Evolutionary conservation across 2,329 filamentous ascomycete species (phyloP), one percentile per base, ranked within the genome.

Genomic region (Pleurostoma richardsiae): DNA sequence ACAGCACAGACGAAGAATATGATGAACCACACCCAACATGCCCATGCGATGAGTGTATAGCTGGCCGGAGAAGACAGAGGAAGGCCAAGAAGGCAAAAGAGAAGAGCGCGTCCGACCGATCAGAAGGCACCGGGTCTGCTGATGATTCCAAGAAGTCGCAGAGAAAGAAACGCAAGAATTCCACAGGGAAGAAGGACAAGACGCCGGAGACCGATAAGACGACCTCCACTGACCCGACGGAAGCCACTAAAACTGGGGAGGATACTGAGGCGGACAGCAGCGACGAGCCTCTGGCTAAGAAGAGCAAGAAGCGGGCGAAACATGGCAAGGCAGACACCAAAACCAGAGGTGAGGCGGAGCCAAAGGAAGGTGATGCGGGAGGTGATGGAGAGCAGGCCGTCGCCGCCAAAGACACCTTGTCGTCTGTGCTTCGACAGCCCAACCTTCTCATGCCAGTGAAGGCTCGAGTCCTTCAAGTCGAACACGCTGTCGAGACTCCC

Each of bases 401-500:
- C 19, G 19, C 19, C 19, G 19, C 19, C 19, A 19, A 19, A 19
- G 19, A 19, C 19, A 19, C 19, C 19, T 19, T 19, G 19, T 19
- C 19, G 44, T 52, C 65, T 5, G 56, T 64, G 42, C 54, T 61
- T 19, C 66, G 63, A 43, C 62, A 61, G 4, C 70, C 73, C 0
- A 68, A 75, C 40, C 65, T 74, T 43, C 64, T 82, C 40, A 62
- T 74, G 52, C 73, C 75, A 3, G 63, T 71, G 39, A 67, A 68
- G 29, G 66, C 74, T 29, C 68, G 76, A 42, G 69, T 79, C 19
- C 58, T 82, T 31, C 71, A 79, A 45, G 69, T 79, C 2, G 79
- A 83, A 55, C 74, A 80, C 50, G 68, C 78, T 3, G 62, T 82
- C 26, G 78, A 82, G 53, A 64, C 61, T 2, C 64, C 66, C 4